phyloP scores from a whole-genome alignment of 129 eudicot species.

The Daucus carota region DH1_v3.0 NC_030382.2:54569001-54569500 shows the following conservation, averaged over 20 bases:
- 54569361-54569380: not conserved
- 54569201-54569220: not conserved
- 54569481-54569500: not conserved
- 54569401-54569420: not conserved
- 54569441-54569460: not conserved
- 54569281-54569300: not conserved
- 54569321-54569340: not conserved
- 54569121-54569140: not conserved
- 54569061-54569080: not conserved
- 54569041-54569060: not conserved
- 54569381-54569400: not conserved
- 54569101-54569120: not conserved
- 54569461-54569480: not conserved
- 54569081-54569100: not conserved
- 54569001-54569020: not conserved
- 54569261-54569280: not conserved
- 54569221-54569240: not conserved
- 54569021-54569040: not conserved
- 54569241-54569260: not conserved
- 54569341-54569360: not conserved
- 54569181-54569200: not conserved
- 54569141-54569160: not conserved
- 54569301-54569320: not conserved
- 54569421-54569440: not conserved
- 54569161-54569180: not conserved